phyloP scores from a whole-genome alignment of 1,284 basidiomycete genomes.

The Cutaneotrichosporon sp. region DNA sequence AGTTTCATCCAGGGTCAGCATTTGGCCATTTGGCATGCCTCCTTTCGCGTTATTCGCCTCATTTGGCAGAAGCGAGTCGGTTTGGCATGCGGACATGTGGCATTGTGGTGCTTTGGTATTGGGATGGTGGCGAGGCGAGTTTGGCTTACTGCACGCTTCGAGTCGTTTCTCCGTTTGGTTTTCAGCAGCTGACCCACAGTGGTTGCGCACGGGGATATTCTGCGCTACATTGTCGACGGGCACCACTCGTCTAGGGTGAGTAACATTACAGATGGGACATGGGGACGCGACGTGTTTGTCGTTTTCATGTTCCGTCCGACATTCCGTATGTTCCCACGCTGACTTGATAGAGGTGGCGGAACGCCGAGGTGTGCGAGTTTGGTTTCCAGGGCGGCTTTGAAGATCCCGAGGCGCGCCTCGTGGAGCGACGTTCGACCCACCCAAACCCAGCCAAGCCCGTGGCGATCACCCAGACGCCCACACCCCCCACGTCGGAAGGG shows the following conservation, averaged over 20 bases:
- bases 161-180: not conserved
- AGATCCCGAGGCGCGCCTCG: conserved; percentile 41
- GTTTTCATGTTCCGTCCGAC: not conserved
- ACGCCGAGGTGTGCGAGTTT: conserved; percentile 48
- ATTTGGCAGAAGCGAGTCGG: not conserved
- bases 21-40: not conserved
- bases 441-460: not conserved
- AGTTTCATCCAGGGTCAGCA: not conserved
- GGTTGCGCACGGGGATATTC: conserved; percentile 53
- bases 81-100: not conserved
- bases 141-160: not conserved
- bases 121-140: not conserved
- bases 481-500: not conserved
- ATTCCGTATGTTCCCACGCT: not conserved
- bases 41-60: not conserved
- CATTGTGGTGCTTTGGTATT: not conserved
- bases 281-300: not conserved
- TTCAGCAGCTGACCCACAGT: conserved; percentile 26
- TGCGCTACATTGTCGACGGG: conserved; percentile 47
- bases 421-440: conserved; percentile 12
- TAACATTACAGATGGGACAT: not conserved
- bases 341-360: conserved; percentile 42
- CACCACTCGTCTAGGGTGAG: conserved; percentile 38
- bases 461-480: not conserved
- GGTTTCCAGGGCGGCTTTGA: conserved; percentile 35